Conservation (phyloP, 2,329 filamentous ascomycete genomes). For the Decorospora gaudefroyi region DNA sequence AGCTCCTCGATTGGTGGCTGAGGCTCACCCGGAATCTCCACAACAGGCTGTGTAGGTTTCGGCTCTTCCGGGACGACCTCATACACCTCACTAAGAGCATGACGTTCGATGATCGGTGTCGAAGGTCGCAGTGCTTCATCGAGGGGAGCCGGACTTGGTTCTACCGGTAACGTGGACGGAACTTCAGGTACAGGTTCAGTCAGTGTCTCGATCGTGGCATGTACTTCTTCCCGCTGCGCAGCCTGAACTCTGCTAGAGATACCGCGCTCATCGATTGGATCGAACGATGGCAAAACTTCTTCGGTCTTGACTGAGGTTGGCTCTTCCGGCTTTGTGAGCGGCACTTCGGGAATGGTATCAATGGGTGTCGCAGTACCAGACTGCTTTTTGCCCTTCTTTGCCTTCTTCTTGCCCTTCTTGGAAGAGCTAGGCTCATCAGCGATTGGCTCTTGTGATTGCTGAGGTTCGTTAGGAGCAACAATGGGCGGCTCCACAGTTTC, state of each 20-base stretch:
- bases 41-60: conserved; percentile 4
- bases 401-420: conserved; percentile 36
- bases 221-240: not conserved
- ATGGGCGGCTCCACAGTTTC: conserved; percentile 2
- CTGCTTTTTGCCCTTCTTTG: conserved; percentile 37
- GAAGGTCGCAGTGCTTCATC: conserved; percentile 2
- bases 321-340: conserved; percentile 5
- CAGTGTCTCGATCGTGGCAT: not conserved
- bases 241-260: conserved; percentile 1
- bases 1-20: conserved; percentile 13
- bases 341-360: conserved; percentile 8
- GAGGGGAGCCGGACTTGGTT: not conserved
- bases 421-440: conserved; percentile 8
- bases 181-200: conserved; percentile 4
- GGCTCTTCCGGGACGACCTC: conserved; percentile 4
- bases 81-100: conserved; percentile 2
- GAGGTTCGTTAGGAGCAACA: not conserved
- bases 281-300: not conserved
- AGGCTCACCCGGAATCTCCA: conserved; percentile 18
- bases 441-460: not conserved
- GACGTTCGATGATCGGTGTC: not conserved
- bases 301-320: not conserved
- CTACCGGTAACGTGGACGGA: not conserved
- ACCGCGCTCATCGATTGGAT: conserved; percentile 1
- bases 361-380: conserved; percentile 10